These are phyloP conservation scores for Flaveria bidentis DNA, from an alignment of 129 eudicot species.

Conservation along the genomic window DNA sequence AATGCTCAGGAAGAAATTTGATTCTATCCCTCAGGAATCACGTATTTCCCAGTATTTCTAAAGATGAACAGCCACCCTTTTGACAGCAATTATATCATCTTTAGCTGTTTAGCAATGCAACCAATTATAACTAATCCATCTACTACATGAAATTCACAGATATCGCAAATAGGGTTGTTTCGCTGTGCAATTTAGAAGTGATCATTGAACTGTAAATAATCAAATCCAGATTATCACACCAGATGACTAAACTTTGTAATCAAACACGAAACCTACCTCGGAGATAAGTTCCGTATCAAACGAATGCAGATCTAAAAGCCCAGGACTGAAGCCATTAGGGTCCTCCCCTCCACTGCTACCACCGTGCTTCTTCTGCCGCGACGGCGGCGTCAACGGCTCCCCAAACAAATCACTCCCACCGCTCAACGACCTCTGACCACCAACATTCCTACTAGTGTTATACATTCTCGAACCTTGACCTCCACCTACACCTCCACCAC, in stretches of 20 bases:
- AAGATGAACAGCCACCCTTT: neutral
- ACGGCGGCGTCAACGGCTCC: conserved; percentile 79
- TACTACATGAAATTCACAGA: neutral
- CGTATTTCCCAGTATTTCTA: neutral
- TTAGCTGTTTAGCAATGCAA: neutral
- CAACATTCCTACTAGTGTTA: conserved; percentile 40
- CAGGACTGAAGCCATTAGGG: conserved; percentile 80
- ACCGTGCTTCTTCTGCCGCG: conserved; percentile 48
- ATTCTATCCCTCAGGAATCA: neutral
- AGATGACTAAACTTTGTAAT: neutral
- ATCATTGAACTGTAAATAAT: neutral
- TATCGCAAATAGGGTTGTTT: neutral
- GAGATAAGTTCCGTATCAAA: conserved; percentile 87
- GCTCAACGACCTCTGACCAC: conserved; percentile 57
- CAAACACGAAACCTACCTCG: conserved; percentile 48
- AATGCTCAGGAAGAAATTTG: neutral
- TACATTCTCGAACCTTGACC: conserved; percentile 64
- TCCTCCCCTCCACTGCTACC: conserved; percentile 54
- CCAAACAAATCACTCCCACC: conserved; percentile 62
- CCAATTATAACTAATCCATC: neutral
- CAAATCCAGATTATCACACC: neutral
- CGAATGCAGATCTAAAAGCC: conserved; percentile 90
- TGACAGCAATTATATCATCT: neutral
- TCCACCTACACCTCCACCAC: conserved; percentile 34
- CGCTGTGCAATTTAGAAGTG: neutral